A percentile compares a stretch with the other conserved stretches of the same genome.
Evolutionary conservation across 306 rosid species (phyloP).

Genomic region (Sophora flavescens): DNA sequence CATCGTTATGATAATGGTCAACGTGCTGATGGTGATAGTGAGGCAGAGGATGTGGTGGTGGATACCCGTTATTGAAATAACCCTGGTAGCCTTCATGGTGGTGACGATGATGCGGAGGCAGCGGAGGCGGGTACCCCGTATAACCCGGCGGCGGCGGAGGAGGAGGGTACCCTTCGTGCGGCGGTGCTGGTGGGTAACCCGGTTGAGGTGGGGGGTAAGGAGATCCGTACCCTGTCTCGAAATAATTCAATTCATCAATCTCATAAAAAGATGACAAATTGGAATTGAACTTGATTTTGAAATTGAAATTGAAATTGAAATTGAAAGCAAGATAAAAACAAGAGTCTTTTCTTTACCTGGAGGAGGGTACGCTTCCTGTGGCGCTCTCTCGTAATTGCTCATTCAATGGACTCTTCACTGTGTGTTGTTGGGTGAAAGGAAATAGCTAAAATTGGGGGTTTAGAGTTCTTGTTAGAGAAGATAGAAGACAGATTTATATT

Average conservation of each 20-base stretch:
- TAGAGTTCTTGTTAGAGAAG: neutral
- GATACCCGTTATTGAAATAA: constrained; percentile 68
- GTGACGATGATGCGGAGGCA: constrained; percentile 53
- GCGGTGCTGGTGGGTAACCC: constrained; percentile 52
- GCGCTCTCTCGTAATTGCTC: constrained; percentile 51
- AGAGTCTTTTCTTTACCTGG: constrained; percentile 37
- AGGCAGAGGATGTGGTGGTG: constrained; percentile 60
- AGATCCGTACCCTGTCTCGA: constrained; percentile 55
- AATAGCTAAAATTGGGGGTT: neutral
- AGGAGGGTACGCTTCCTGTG: constrained; percentile 54
- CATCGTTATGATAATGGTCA: constrained; percentile 53
- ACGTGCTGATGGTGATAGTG: constrained; percentile 51
- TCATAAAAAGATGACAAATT: neutral
- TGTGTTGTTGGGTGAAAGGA: neutral
- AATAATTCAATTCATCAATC: neutral
- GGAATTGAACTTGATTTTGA: neutral
- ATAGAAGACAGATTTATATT: neutral
- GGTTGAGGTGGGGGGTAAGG: constrained; percentile 60
- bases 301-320: neutral
- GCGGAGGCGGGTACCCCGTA: constrained; percentile 54
- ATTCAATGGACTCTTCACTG: neutral
- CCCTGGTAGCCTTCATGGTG: constrained; percentile 77
- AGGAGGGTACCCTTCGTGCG: constrained; percentile 49
- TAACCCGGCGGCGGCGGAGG: constrained; percentile 49
- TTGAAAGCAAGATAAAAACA: neutral